phyloP scores from a whole-genome alignment of 441 rosid genomes.

The Arabidopsis hybrid region DNA sequence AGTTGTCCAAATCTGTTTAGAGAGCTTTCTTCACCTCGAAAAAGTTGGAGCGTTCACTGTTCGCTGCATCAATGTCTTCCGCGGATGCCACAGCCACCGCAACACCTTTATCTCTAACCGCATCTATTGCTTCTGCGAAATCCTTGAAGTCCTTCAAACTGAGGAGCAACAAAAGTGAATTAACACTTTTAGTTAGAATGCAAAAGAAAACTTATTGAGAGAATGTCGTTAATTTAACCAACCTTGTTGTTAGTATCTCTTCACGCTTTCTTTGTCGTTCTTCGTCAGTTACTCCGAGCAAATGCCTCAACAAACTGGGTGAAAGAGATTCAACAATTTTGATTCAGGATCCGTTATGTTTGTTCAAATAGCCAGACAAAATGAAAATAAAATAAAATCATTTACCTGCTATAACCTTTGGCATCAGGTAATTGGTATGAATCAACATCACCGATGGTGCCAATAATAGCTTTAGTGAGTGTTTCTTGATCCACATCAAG shows the following conservation, averaged over 20 bases:
- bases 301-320: slow-evolving; percentile 72
- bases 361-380: neutral
- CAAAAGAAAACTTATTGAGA: neutral
- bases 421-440: slow-evolving; percentile 98
- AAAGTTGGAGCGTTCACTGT: slow-evolving; percentile 62
- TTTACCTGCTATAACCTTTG: slow-evolving; percentile 95
- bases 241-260: slow-evolving; percentile 74
- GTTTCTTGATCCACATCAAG: slow-evolving; percentile 83
- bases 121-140: slow-evolving; percentile 74
- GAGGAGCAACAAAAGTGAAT: slow-evolving; percentile 25
- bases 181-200: neutral
- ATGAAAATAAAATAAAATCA: neutral
- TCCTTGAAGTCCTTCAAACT: slow-evolving; percentile 92
- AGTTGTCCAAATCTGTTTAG: slow-evolving; percentile 31
- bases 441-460: slow-evolving; percentile 94
- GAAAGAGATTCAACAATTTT: slow-evolving; percentile 51
- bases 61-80: slow-evolving; percentile 76
- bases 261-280: slow-evolving; percentile 82
- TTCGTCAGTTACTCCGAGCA: slow-evolving; percentile 83
- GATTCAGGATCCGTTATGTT: slow-evolving; percentile 24
- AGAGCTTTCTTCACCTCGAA: slow-evolving; percentile 83
- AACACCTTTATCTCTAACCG: slow-evolving; percentile 72
- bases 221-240: slow-evolving; percentile 47
- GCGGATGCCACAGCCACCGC: slow-evolving; percentile 85
- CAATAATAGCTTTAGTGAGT: slow-evolving; percentile 92